A percentile compares a stretch with the other conserved stretches of the same genome.
Evolutionary conservation across 2,329 filamentous ascomycete species (phyloP).

Genomic region (Fusarium globosum): DNA sequence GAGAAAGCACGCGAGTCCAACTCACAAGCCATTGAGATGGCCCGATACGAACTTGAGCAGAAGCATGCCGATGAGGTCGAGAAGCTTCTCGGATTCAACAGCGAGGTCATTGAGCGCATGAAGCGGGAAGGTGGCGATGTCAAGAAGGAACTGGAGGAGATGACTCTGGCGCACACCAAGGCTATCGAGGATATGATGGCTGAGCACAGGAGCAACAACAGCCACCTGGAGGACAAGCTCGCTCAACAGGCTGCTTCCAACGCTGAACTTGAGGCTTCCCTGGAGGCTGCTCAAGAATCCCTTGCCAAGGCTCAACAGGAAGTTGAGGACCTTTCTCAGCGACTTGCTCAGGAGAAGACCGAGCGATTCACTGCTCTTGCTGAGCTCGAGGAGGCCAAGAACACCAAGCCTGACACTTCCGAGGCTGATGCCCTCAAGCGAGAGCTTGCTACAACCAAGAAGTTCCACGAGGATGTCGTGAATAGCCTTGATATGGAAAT

Average conservation of each 20-base stretch:
- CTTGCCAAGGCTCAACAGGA: conserved; percentile 61
- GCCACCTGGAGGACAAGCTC: conserved; percentile 51
- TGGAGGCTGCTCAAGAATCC: conserved; percentile 55
- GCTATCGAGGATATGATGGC: conserved; percentile 55
- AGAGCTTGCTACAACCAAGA: conserved; percentile 62
- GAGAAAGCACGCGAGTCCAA: conserved; percentile 58
- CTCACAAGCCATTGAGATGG: conserved; percentile 57
- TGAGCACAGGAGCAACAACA: conserved; percentile 51
- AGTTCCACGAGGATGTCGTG: conserved; percentile 58
- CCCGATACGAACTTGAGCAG: conserved; percentile 58
- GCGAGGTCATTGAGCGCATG: conserved; percentile 55
- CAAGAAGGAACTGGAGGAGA: conserved; percentile 58
- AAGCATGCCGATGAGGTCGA: conserved; percentile 61
- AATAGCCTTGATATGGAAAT: conserved; percentile 48
- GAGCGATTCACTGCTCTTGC: conserved; percentile 68
- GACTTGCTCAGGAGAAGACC: conserved; percentile 70
- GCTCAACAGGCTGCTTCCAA: conserved; percentile 51
- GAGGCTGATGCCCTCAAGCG: conserved; percentile 63
- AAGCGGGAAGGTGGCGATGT: conserved; percentile 53
- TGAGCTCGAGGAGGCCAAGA: conserved; percentile 69
- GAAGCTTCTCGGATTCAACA: conserved; percentile 57
- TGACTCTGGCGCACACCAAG: conserved; percentile 52
- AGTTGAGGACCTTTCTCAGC: conserved; percentile 60
- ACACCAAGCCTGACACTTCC: conserved; percentile 65
- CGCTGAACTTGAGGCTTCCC: conserved; percentile 49